These are phyloP conservation scores for Penicillium manginii DNA, from an alignment of 495 filamentous ascomycete species.

Conservation along the genomic window DNA sequence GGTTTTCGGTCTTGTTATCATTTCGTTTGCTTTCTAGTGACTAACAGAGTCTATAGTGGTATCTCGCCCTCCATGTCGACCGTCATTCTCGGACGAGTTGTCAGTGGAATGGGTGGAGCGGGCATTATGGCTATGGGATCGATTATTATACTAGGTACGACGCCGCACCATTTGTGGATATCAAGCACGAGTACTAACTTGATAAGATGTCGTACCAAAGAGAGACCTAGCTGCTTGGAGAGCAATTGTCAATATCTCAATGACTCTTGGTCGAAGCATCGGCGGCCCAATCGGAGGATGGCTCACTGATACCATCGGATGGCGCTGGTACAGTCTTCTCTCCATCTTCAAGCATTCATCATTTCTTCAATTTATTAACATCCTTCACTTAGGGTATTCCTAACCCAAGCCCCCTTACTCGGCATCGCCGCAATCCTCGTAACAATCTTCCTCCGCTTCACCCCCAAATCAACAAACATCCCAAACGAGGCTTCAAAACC, in stretches of 20 bases:
- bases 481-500: neutral
- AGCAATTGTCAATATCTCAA: slow-evolving; percentile 5
- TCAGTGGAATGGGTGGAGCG: slow-evolving; percentile 5
- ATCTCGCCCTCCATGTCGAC: neutral
- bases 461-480: neutral
- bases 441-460: neutral
- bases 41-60: neutral
- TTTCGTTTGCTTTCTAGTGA: no score
- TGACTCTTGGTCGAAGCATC: slow-evolving; percentile 5
- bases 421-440: slow-evolving; percentile 2
- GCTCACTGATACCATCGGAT: slow-evolving; percentile 1
- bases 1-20: neutral
- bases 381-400: neutral
- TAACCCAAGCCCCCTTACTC: neutral
- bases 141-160: slow-evolving; percentile 3
- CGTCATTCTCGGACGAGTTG: neutral
- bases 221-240: slow-evolving; percentile 2
- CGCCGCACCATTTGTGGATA: neutral
- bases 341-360: no score
- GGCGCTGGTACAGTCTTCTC: slow-evolving; percentile 1
- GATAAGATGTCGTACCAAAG: slow-evolving; percentile 5
- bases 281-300: slow-evolving; percentile 6
- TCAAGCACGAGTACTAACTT: neutral
- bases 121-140: slow-evolving; percentile 3
- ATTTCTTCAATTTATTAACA: neutral